phyloP scores from a whole-genome alignment of 129 eudicot species.

The Lactuca saligna region DNA sequence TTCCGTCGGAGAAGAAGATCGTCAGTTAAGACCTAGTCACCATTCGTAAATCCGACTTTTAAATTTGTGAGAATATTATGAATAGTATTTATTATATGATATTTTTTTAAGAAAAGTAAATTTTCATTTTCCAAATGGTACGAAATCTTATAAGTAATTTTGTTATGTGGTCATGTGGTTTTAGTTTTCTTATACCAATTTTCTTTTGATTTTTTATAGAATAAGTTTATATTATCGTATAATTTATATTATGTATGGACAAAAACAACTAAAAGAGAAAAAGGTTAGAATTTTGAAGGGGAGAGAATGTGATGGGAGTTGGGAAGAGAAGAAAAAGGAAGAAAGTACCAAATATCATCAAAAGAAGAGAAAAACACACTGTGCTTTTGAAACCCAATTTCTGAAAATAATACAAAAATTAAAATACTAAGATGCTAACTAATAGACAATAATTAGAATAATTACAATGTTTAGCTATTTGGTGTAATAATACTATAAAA shows the following conservation, averaged over 20 bases:
- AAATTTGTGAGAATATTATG: no score
- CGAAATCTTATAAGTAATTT: no score
- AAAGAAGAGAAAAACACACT: slow-evolving; percentile 43
- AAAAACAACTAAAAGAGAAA: slow-evolving; percentile 12
- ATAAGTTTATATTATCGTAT: not conserved
- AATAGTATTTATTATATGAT: no score
- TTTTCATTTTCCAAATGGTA: not conserved
- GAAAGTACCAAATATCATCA: slow-evolving; percentile 30
- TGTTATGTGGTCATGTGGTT: not conserved
- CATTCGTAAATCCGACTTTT: no score
- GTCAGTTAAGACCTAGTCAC: no score
- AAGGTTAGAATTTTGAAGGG: not conserved
- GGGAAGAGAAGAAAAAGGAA: slow-evolving; percentile 7
- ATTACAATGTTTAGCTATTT: not conserved
- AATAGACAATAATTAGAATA: no score
- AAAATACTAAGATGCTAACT: not conserved
- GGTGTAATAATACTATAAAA: no score
- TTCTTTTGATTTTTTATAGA: not conserved
- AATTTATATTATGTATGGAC: not conserved
- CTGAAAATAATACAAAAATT: not conserved
- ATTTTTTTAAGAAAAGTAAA: not conserved
- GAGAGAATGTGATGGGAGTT: slow-evolving; percentile 16
- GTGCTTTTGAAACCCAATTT: slow-evolving; percentile 9
- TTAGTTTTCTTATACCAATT: not conserved
- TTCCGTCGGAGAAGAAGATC: no score